Base-by-base conservation (phyloP, 1,284 basidiomycete species). In the Marasmius fiardii region DNA sequence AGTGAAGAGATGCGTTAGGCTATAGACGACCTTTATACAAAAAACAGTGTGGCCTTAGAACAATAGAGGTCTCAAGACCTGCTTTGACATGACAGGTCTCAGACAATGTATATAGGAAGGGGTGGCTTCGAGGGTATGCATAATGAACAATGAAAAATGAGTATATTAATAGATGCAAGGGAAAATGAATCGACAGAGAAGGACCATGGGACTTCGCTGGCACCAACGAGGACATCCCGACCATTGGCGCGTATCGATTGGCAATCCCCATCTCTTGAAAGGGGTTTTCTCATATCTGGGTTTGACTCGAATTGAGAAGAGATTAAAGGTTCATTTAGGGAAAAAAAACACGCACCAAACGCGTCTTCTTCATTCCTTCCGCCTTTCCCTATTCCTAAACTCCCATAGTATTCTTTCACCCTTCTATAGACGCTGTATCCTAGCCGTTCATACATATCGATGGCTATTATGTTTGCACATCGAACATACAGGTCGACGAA, bases 401-500 rank as follows among this genome's bases (percentile, higher is more conserved):
- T 86, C 12, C 87, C 88, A 71, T 96, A 96, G 70, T 96, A 96
- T 64, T 92, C 90, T 58, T 81, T 79, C 44, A 96, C 93, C 56
- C 88, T 76, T 37, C 92, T 76, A 70, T 90, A 96, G 12, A 95
- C 91, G 62, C 86, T 90, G 64, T 96, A 96, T 2, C 90, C 93
- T 63, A 95, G 74, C 21, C 81, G 79, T 65, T 96, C 90, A 68
- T 96, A 96, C 88, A 96, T 90, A 16, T 73, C 74, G 58, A 93
- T 88, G 14, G 89, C 90, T 16, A 92, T 76, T 4, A 73, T 65
- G 63, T 94, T 94, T 50, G 85, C 85, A 61, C 90, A 91, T 54
- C 93, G 83, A 50, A 95, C 94, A 68, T 93, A 96, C 18, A 96
- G 80, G 71, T 96, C 93, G 48, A 96, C 92, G 65, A 95, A 96